Conservation (phyloP, 2,329 filamentous ascomycete species). For the Diaporthe australafricana region DNA sequence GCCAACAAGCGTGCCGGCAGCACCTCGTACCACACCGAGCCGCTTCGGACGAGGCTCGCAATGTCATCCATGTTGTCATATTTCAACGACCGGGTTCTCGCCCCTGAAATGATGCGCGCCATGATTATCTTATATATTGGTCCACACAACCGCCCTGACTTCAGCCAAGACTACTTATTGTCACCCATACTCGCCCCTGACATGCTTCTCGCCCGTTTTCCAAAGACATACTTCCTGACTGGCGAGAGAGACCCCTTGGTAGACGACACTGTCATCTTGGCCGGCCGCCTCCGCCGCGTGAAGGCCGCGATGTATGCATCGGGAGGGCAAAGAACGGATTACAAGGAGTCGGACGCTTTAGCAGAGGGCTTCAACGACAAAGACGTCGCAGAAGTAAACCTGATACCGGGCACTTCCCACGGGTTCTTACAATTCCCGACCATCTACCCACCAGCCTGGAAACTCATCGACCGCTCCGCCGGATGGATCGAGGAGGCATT, state of each 20-base stretch:
- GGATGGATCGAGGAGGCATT: constrained; percentile 88
- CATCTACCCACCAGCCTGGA: constrained; percentile 91
- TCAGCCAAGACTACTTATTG: constrained; percentile 89
- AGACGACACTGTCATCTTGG: constrained; percentile 97
- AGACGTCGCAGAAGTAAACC: constrained; percentile 81
- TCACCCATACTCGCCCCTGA: constrained; percentile 93
- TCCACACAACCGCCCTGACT: constrained; percentile 92
- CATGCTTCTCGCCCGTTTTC: constrained; percentile 83
- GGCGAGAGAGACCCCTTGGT: constrained; percentile 96
- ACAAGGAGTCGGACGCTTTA: constrained; percentile 55
- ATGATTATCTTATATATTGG: constrained; percentile 99
- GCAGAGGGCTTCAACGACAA: constrained; percentile 74
- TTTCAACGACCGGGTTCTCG: constrained; percentile 94
- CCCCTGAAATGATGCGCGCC: constrained; percentile 97
- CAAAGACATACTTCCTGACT: constrained; percentile 93
- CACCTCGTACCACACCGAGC: constrained; percentile 64
- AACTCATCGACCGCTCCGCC: constrained; percentile 82
- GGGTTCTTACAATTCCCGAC: constrained; percentile 93
- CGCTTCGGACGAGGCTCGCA: constrained; percentile 85
- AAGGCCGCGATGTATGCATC: constrained; percentile 67
- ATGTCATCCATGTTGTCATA: constrained; percentile 99
- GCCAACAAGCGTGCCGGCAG: constrained; percentile 38
- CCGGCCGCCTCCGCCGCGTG: constrained; percentile 85
- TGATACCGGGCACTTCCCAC: constrained; percentile 91
- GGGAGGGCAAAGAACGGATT: constrained; percentile 66